Base-by-base conservation (phyloP, 78 protist genomes). In the Trichosphaerium sp. region DNA sequence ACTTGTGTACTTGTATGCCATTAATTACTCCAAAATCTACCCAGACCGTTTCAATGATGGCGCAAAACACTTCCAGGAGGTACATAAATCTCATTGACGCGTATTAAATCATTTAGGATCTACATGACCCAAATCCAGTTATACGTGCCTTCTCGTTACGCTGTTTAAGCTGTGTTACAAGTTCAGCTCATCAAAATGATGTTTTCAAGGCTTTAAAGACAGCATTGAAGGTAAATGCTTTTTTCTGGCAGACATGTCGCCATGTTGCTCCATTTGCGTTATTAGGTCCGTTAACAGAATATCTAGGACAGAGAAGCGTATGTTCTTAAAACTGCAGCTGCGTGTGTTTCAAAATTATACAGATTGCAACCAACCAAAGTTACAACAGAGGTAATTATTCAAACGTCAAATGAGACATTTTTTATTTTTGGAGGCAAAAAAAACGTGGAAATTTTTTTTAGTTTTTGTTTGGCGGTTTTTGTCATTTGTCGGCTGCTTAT, bases 141-240 rank as follows among this genome's bases (percentile, higher is more conserved):
- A 71, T 94, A 26, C 78, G 97, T 8, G 96, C 96, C 5, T 74
- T 94, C 3, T 95, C 98, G 25, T 60, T 94, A 14, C 91, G 98
- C n/a, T 90, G 97, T 15, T 88, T 94, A 96, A 93, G 95, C 39
- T 88, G 88, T 86, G 84, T 94, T 26, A 87, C 91, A 7, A 90
- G 90, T 14, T 78, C 69, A 48, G 44, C 60, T 15, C 87, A 92
- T 51, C 57, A 68, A 3, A 91, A 91, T 37, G 69, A 88, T 68
- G 69, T 88, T 42, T 63, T 69, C 56, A 80, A 75, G 43, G 83
- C 94, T 31, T 84, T 94, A 26, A 68, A 85, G 23, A 51, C 56
- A 28, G 54, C 74, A 35, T 62, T 94, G 32, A 55, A 67, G 68
- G 88, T 70, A 3, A 25, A 41, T n/a, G 25, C 7, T 49, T 23